phyloP scores from a whole-genome alignment of 225 moss, liverwort and hornwort species.

The Thuidium tamariscinum region DNA sequence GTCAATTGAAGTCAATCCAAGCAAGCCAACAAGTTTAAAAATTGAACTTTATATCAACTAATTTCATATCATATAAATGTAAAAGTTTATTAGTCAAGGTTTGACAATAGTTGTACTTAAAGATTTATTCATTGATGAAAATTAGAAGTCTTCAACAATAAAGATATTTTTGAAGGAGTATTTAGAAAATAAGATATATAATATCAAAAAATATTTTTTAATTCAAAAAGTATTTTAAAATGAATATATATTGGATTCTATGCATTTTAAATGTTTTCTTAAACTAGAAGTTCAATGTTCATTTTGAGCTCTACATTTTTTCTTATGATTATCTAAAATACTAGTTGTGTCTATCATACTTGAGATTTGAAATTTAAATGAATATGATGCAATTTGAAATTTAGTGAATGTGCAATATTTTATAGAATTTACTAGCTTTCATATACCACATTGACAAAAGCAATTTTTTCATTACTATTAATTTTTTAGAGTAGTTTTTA shows the following conservation, averaged over 20 bases:
- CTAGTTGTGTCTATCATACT: rapidly evolving
- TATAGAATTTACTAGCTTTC: neutral
- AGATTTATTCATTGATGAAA: neutral
- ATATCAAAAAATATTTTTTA: neutral
- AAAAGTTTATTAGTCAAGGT: neutral
- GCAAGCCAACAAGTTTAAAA: rapidly evolving
- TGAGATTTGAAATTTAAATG: neutral
- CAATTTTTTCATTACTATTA: neutral
- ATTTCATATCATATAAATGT: neutral
- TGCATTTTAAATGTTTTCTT: too few relatives aligned
- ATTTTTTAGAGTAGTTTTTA: neutral
- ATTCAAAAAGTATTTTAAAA: neutral
- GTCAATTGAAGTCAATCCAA: neutral
- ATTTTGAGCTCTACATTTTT: rapidly evolving
- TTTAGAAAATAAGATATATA: neutral
- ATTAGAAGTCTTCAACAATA: neutral
- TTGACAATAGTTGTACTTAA: rapidly evolving
- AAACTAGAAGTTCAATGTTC: neutral
- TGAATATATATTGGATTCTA: too few relatives aligned
- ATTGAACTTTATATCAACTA: neutral
- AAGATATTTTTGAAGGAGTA: neutral
- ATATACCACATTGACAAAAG: neutral
- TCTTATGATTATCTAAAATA: neutral
- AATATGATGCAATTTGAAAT: neutral
- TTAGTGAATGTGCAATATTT: neutral